Base-by-base conservation (phyloP, 108 stramenopile species). In the Stephanodiscus triporus region DNA sequence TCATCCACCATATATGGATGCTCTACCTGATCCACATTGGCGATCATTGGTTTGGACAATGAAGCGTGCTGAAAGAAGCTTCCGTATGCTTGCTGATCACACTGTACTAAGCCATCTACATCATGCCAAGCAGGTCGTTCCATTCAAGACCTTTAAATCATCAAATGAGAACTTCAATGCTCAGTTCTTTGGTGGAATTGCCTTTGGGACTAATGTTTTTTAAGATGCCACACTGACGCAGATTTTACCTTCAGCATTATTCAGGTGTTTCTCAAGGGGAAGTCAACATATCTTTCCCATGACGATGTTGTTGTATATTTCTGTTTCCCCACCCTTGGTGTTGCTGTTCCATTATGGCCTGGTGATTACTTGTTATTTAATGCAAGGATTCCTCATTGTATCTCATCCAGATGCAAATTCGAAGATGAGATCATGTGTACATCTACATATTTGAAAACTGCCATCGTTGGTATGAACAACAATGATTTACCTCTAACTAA, bases 141-240 rank as follows among this genome's bases (percentile, higher is more conserved):
- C 56, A 34, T 57, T 57, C 26, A 57, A 57, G 30, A 57, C 30
- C 0, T 30, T 57, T n/a, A n/a, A n/a, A 17, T 13, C 29, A 17
- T 17, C 30, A 34, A 45, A 30, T 27, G 13, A 7, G 14, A 0
- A 16, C 0, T 57, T n/a, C 30, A 32, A 27, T 43, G 60, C 60
- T 43, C 5, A 61, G 22, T 37, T 23, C 7, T 61, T 61, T 23
- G 36, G 36, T 2, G 60, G 32, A 11, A 42, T 61, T 61, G 60
- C 19, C 0, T 61, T 61, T 42, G 60, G 60, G 11, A 22, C 22
- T 4, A 61, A 61, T 61, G 60, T 61, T 4, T 61, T 61, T 27
- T 61, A 13, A 19, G 4, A 4, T 61, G 38, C 22, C 60, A 61
- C 40, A 37, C 60, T 1, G 37, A 61, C n/a, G 36, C 22, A 2